A percentile compares a stretch with the other conserved stretches of the same genome.
These are phyloP conservation scores for Pezicula radicicola DNA, from an alignment of 2,329 filamentous ascomycete species.

Conservation along the genomic window DNA sequence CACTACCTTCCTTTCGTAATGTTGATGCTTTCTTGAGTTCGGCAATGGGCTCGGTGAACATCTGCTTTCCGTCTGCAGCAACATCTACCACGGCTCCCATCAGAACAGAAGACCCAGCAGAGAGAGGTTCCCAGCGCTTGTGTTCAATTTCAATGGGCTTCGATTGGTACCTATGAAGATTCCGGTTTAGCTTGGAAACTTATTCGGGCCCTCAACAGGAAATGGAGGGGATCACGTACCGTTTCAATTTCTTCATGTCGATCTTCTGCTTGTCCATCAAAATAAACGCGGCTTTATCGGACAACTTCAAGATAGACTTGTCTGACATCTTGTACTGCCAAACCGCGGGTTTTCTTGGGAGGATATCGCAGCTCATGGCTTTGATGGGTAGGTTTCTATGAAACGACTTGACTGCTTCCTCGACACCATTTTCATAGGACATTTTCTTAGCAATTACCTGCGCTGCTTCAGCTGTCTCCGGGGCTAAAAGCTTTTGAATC, in stretches of 20 bases:
- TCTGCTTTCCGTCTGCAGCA: neutral
- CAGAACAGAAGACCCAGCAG: conserved; percentile 10
- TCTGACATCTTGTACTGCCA: conserved; percentile 39
- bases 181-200: too few relatives aligned
- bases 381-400: conserved; percentile 31
- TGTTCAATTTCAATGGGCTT: conserved; percentile 22
- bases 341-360: conserved; percentile 42
- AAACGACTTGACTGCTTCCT: conserved; percentile 36
- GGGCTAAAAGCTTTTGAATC: conserved; percentile 30
- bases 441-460: conserved; percentile 30
- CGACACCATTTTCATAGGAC: conserved; percentile 31
- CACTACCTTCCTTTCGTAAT: neutral
- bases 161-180: neutral
- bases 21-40: neutral
- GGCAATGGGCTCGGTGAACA: neutral
- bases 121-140: conserved; percentile 29
- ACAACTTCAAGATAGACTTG: conserved; percentile 38
- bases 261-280: conserved; percentile 49
- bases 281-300: conserved; percentile 49
- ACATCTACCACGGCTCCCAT: neutral
- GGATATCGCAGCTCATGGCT: conserved; percentile 29
- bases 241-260: conserved; percentile 44
- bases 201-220: neutral
- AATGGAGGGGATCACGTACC: conserved; percentile 21
- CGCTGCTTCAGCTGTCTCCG: conserved; percentile 26